Evolutionary conservation across 805 yeast species (phyloP).

Genomic region (Saccharomycopsis microspora): DNA sequence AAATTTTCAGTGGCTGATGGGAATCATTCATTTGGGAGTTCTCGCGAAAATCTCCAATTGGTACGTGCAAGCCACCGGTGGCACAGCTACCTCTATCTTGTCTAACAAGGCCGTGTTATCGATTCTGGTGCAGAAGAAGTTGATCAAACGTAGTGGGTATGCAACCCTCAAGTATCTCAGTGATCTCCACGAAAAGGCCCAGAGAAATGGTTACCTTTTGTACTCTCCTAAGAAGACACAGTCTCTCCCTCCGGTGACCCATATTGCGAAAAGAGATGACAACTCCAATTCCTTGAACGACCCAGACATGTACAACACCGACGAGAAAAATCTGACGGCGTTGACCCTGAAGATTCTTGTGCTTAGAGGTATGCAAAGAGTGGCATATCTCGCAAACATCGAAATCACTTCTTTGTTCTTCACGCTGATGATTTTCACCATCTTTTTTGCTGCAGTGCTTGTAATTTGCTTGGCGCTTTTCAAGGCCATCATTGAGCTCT

Average conservation of each 20-base stretch:
- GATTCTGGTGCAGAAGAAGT: conserved; percentile 69
- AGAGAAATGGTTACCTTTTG: conserved; percentile 1
- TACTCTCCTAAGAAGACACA: background rate
- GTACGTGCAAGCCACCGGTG: conserved; percentile 95
- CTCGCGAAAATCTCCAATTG: conserved; percentile 81
- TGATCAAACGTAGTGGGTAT: conserved; percentile 26
- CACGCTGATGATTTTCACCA: conserved; percentile 76
- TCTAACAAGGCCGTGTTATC: conserved; percentile 55
- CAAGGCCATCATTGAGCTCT: conserved; percentile 60
- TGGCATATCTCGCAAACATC: conserved; percentile 70
- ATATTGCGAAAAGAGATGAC: conserved; percentile 11
- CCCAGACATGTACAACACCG: conserved; percentile 46
- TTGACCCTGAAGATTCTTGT: conserved; percentile 63
- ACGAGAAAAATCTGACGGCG: conserved; percentile 49
- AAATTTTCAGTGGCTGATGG: conserved; percentile 94
- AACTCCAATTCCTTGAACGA: conserved; percentile 37
- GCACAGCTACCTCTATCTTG: conserved; percentile 67
- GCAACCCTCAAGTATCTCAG: conserved; percentile 19
- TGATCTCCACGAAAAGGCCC: conserved; percentile 14
- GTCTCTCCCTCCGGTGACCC: background rate
- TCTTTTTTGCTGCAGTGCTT: conserved; percentile 61
- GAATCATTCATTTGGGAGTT: conserved; percentile 64
- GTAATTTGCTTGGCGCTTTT: conserved; percentile 44
- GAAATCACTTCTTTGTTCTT: conserved; percentile 80
- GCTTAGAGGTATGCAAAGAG: conserved; percentile 86